Evolutionary conservation across 2,329 filamentous ascomycete species (phyloP).

Genomic region (Sodiomyces alkalinus): DNA sequence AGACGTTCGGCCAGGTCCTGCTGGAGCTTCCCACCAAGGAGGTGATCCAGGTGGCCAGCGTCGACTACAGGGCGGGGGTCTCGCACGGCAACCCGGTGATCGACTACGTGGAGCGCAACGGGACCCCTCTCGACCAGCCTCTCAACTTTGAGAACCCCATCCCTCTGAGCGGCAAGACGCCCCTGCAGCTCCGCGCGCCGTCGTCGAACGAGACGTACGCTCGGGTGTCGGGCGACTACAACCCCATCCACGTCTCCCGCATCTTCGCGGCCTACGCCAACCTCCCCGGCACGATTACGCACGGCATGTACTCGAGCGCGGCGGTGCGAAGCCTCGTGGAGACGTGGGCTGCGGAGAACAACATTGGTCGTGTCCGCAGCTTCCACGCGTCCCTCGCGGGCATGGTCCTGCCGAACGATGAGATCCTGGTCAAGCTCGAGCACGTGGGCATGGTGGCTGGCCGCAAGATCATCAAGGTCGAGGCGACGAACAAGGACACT

Average conservation of each 20-base stretch:
- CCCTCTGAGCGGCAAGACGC: slow-evolving; percentile 81
- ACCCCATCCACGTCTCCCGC: slow-evolving; percentile 95
- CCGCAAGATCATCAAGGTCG: slow-evolving; percentile 98
- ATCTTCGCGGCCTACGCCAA: slow-evolving; percentile 95
- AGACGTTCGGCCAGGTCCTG: slow-evolving; percentile 84
- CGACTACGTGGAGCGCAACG: slow-evolving; percentile 87
- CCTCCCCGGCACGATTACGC: slow-evolving; percentile 90
- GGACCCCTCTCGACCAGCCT: slow-evolving; percentile 85
- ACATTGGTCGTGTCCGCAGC: slow-evolving; percentile 89
- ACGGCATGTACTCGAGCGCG: slow-evolving; percentile 98
- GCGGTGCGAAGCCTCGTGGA: slow-evolving; percentile 91
- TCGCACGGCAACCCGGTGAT: slow-evolving; percentile 95
- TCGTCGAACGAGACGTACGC: slow-evolving; percentile 97
- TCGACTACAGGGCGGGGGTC: slow-evolving; percentile 81
- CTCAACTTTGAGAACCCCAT: slow-evolving; percentile 97
- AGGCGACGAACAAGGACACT: slow-evolving; percentile 86
- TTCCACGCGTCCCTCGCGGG: slow-evolving; percentile 96
- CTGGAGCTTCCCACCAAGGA: slow-evolving; percentile 94
- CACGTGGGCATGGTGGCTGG: slow-evolving; percentile 96
- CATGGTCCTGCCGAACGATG: slow-evolving; percentile 96
- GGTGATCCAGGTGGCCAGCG: slow-evolving; percentile 90
- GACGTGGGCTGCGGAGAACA: slow-evolving; percentile 98
- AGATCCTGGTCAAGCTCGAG: slow-evolving; percentile 86
- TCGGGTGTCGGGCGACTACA: slow-evolving; percentile 94
- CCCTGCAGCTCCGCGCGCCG: slow-evolving; percentile 76